A percentile compares a stretch with the other conserved stretches of the same genome.
Evolutionary conservation across 2,329 filamentous ascomycete genomes (phyloP).

Genomic region (Aphanocladium album): DNA sequence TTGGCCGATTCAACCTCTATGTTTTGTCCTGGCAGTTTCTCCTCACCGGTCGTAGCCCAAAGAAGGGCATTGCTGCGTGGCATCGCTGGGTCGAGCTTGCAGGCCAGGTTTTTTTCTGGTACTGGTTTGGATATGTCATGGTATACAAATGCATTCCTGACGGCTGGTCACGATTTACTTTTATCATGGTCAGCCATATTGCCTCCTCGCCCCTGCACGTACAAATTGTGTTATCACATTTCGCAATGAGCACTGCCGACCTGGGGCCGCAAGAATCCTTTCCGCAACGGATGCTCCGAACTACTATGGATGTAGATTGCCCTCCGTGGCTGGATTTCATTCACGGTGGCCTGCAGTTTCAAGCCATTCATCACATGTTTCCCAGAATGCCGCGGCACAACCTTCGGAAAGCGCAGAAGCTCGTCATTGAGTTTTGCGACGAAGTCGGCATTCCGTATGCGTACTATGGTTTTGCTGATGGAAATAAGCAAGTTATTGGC

Average conservation of each 20-base stretch:
- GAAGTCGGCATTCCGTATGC: slow-evolving; percentile 83
- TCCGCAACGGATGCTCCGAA: slow-evolving; percentile 83
- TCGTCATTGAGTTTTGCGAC: slow-evolving; percentile 75
- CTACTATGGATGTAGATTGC: slow-evolving; percentile 90
- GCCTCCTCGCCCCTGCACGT: slow-evolving; percentile 78
- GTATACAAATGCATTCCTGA: slow-evolving; percentile 68
- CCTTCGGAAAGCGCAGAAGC: slow-evolving; percentile 65
- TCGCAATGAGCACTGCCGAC: slow-evolving; percentile 88
- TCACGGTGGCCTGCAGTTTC: slow-evolving; percentile 84
- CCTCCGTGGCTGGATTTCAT: slow-evolving; percentile 84
- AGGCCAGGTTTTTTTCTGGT: slow-evolving; percentile 79
- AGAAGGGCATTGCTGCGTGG: slow-evolving; percentile 75
- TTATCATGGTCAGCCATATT: slow-evolving; percentile 75
- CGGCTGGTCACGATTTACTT: slow-evolving; percentile 63
- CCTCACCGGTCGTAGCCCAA: slow-evolving; percentile 63
- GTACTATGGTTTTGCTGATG: slow-evolving; percentile 77
- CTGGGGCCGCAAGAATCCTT: slow-evolving; percentile 81
- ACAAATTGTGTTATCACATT: slow-evolving; percentile 88
- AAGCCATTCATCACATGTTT: slow-evolving; percentile 82
- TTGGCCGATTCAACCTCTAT: slow-evolving; percentile 87
- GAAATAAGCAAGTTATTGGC: slow-evolving; percentile 75
- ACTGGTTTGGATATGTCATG: slow-evolving; percentile 79
- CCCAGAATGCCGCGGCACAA: slow-evolving; percentile 83
- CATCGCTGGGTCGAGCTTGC: slow-evolving; percentile 73
- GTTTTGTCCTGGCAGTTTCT: slow-evolving; percentile 75